These are phyloP conservation scores for Starmerella bacillaris DNA, from an alignment of 805 yeast species.

Conservation along the genomic window DNA sequence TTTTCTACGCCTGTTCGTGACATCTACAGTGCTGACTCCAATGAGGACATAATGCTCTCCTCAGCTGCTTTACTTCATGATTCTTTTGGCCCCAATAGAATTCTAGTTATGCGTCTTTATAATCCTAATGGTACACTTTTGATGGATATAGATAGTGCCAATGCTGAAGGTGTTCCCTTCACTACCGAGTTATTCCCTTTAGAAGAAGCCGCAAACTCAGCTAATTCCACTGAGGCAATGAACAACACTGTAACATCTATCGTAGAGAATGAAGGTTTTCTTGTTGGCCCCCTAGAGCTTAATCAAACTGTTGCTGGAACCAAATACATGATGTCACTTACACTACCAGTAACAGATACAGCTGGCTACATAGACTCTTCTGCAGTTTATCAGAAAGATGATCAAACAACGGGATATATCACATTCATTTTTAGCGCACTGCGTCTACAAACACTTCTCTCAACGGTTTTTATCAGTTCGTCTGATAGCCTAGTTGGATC, in stretches of 20 bases:
- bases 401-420: slow-evolving; percentile 10
- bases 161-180: slow-evolving; percentile 2
- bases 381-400: not conserved
- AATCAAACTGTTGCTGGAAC: slow-evolving; percentile 2
- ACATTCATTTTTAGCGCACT: slow-evolving; percentile 10
- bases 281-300: slow-evolving; percentile 9
- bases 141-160: slow-evolving; percentile 9
- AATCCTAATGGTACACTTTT: slow-evolving; percentile 10
- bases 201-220: not conserved
- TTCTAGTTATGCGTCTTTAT: slow-evolving; percentile 10
- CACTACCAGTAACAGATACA: slow-evolving; percentile 8
- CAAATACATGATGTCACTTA: slow-evolving; percentile 8
- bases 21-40: slow-evolving; percentile 6
- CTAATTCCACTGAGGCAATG: not conserved
- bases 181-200: slow-evolving; percentile 8
- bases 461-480: slow-evolving; percentile 8
- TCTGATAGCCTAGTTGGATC: slow-evolving; percentile 10
- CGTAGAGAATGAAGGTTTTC: slow-evolving; percentile 4
- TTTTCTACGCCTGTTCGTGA: slow-evolving; percentile 10
- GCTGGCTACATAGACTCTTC: not conserved
- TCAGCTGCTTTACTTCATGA: slow-evolving; percentile 10
- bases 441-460: slow-evolving; percentile 9
- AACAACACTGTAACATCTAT: slow-evolving; percentile 1
- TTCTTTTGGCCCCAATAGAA: slow-evolving; percentile 12
- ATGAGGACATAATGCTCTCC: not conserved